A percentile compares a stretch with the other conserved stretches of the same genome.
These are phyloP conservation scores for Penicillium janthinellum DNA, from an alignment of 2,329 filamentous ascomycete genomes.

Conservation along the genomic window DNA sequence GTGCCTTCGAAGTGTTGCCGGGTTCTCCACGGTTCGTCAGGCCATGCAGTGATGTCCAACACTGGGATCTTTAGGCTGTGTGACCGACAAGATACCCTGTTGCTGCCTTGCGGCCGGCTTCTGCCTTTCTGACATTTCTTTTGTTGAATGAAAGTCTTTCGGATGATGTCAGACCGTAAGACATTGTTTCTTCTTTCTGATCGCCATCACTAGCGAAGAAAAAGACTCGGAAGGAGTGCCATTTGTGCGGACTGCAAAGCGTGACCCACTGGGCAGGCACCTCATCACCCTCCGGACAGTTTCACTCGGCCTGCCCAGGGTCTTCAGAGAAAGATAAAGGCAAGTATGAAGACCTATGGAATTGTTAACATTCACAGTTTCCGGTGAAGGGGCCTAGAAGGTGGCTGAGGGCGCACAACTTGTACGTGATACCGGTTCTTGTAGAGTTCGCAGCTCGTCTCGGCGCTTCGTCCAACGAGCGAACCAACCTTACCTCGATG, in stretches of 20 bases:
- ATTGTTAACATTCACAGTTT: background rate
- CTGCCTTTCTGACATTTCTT: slow-evolving; percentile 21
- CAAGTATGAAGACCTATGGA: slow-evolving; percentile 5
- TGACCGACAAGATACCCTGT: slow-evolving; percentile 19
- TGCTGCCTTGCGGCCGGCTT: slow-evolving; percentile 19
- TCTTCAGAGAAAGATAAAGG: background rate
- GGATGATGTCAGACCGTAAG: slow-evolving; percentile 24
- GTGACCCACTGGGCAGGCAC: background rate
- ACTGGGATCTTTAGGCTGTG: slow-evolving; percentile 26
- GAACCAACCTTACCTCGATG: slow-evolving; percentile 19
- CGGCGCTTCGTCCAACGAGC: slow-evolving; percentile 10
- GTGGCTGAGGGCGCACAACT: background rate
- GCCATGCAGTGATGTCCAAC: slow-evolving; percentile 41
- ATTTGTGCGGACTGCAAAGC: background rate
- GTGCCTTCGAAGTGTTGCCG: slow-evolving; percentile 12
- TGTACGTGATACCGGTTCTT: slow-evolving; percentile 18
- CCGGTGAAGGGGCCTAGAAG: background rate
- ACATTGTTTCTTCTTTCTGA: slow-evolving; percentile 6
- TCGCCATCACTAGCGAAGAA: slow-evolving; percentile 8
- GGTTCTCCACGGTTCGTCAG: slow-evolving; percentile 24
- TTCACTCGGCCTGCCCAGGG: background rate
- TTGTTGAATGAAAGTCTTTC: slow-evolving; percentile 14
- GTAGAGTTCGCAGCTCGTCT: slow-evolving; percentile 19
- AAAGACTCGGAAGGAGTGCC: slow-evolving; percentile 4
- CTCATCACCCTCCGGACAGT: background rate